Percentiles rank a stretch among this genome's conserved stretches.
Evolutionary conservation across 208 protist species (phyloP).

Genomic region (Spongospora subterranea): DNA sequence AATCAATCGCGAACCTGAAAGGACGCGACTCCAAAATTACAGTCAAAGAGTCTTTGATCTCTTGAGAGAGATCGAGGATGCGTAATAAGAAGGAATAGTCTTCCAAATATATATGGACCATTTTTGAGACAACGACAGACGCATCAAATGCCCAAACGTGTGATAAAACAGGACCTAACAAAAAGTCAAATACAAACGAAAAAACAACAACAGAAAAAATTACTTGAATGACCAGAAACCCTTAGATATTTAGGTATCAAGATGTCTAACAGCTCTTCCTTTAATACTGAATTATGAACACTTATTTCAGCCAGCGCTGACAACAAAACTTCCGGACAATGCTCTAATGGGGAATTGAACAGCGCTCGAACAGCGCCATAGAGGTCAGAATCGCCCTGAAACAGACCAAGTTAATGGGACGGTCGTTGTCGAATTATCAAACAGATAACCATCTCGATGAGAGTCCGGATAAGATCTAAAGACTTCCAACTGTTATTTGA

Average conservation of each 20-base stretch:
- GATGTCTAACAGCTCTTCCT: slow-evolving; percentile 61
- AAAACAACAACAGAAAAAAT: slow-evolving; percentile 51
- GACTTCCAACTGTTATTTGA: slow-evolving; percentile 64
- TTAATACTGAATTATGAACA: background rate
- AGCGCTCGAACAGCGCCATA: slow-evolving; percentile 48
- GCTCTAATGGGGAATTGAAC: background rate
- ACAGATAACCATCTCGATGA: slow-evolving; percentile 66
- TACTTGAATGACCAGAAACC: slow-evolving; percentile 45
- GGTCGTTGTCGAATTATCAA: background rate
- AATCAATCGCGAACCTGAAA: slow-evolving; percentile 76
- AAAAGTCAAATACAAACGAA: slow-evolving; percentile 65
- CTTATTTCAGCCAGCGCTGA: background rate
- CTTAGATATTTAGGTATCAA: slow-evolving; percentile 58
- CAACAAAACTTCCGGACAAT: slow-evolving; percentile 48
- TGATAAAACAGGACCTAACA: slow-evolving; percentile 64
- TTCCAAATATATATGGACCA: slow-evolving; percentile 72
- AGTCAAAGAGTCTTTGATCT: slow-evolving; percentile 69
- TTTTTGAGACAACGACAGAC: slow-evolving; percentile 69
- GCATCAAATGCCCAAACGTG: slow-evolving; percentile 72
- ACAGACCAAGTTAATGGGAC: background rate
- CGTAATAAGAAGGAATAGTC: slow-evolving; percentile 71
- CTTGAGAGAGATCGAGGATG: slow-evolving; percentile 76
- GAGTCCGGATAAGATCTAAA: slow-evolving; percentile 75
- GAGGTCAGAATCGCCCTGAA: slow-evolving; percentile 18
- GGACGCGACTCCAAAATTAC: slow-evolving; percentile 69